These are phyloP conservation scores for Clitopilus hobsonii DNA, from an alignment of 768 basidiomycete species.

Conservation along the genomic window DNA sequence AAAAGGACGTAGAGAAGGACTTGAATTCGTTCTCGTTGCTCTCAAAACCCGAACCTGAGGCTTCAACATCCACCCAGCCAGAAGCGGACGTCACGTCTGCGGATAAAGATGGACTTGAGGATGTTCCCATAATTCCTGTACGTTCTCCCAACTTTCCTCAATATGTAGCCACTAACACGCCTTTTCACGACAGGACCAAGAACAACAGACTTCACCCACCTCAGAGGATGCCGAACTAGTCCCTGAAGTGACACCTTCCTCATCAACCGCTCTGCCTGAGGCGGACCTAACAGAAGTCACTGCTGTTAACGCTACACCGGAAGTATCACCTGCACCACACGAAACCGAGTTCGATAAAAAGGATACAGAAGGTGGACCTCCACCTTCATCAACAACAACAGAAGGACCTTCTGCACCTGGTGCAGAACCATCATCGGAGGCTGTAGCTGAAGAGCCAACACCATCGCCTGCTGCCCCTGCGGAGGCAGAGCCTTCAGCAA, in stretches of 20 bases:
- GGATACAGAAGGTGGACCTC: background rate
- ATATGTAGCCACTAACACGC: background rate
- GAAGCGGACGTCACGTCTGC: background rate
- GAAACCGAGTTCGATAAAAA: background rate
- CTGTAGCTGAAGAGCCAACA: background rate
- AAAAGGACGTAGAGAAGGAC: background rate
- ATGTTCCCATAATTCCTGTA: background rate
- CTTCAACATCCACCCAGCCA: background rate
- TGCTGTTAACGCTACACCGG: background rate
- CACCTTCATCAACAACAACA: background rate
- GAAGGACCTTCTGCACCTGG: no score
- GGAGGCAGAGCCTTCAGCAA: background rate
- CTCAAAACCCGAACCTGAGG: conserved; percentile 5
- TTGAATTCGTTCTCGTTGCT: background rate
- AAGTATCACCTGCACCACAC: background rate
- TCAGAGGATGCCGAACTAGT: background rate
- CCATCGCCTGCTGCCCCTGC: background rate
- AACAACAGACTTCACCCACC: background rate
- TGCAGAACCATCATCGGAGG: background rate
- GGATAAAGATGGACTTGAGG: background rate
- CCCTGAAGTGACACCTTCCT: background rate
- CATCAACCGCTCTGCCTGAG: background rate
- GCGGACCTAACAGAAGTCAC: background rate
- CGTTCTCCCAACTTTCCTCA: background rate
- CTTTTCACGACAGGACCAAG: background rate